Base-by-base conservation (phyloP, 139 green algal species). In the Deuterostichococcus epilithicus region DNA sequence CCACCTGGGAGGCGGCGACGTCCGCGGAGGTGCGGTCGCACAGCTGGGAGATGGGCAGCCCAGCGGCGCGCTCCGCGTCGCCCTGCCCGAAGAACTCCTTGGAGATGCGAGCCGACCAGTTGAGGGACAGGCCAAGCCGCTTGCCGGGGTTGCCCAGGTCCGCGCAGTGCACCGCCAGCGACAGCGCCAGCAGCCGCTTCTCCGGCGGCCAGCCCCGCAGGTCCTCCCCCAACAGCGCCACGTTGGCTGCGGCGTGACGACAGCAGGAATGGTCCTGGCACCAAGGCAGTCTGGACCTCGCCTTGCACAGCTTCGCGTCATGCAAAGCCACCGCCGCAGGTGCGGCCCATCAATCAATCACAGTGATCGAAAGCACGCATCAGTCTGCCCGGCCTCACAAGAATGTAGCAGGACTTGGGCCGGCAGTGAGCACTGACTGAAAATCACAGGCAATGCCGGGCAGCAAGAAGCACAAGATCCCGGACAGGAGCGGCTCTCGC, bases 61-160 rank as follows among this genome's bases (percentile, higher is more conserved):
- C 90, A 8, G 79, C 42, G 6, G 59, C 65, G 1, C 76, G 70
- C 84, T 97, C 92, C 68, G 76, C 71, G 70, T 94, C 91, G 5
- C 90, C 91, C 90, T 93, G 83, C 37, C n/a, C 52, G 71, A 83
- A 89, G 59, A 85, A 75, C 71, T 90, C 86, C 25, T 84, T 74
- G 13, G 86, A 65, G n/a, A 92, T 77, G 35, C 78, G 69, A 1
- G 78, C 58, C 10, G 79, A 81, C 87, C 87, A 92, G 45, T 81
- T 42, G 4, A 42, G 37, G 68, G 70, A 78, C 30, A 78, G 44
- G 3, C 47, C 34, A 73, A 82, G 75, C 34, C 80, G 86, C 37
- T 86, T 82, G 30, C 81, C 85, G 25, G 85, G 87, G 81, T 91
- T 92, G 75, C 70, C 83, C 59, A 93, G 90, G 85, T 93, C 88